Evolutionary conservation across 2,329 filamentous ascomycete genomes (phyloP).

Genomic region (Trichoderma sp.): DNA sequence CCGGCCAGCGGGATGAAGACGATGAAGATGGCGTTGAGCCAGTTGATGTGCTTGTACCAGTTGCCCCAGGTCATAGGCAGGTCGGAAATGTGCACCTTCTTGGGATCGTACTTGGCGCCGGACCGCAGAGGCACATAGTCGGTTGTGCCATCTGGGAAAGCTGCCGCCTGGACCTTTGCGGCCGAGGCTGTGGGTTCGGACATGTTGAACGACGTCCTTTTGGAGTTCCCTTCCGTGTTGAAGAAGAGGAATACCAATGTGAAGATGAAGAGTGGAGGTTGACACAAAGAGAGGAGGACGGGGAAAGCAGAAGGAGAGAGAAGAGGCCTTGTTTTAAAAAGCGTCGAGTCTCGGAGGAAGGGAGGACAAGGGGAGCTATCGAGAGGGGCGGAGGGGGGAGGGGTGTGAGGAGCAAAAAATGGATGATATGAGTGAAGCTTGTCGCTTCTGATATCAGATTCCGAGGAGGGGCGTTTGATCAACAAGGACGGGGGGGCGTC

Average conservation of each 20-base stretch:
- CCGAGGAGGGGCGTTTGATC: neutral
- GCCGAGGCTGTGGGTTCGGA: constrained; percentile 40
- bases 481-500: neutral
- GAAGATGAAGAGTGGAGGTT: neutral
- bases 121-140: constrained; percentile 52
- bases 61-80: constrained; percentile 75
- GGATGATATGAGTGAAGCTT: constrained; percentile 6
- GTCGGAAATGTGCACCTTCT: constrained; percentile 85
- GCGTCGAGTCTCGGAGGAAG: neutral
- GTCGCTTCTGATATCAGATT: constrained; percentile 12
- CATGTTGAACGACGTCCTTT: constrained; percentile 25
- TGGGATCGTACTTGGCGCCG: constrained; percentile 44
- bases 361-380: neutral
- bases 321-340: neutral
- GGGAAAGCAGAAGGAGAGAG: constrained; percentile 1
- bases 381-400: neutral
- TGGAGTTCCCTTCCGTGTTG: neutral
- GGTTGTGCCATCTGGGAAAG: constrained; percentile 52
- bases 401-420: constrained; percentile 4
- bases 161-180: constrained; percentile 39
- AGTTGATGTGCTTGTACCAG: constrained; percentile 92
- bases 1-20: constrained; percentile 73
- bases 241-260: neutral
- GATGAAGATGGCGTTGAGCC: constrained; percentile 83
- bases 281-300: neutral